Evolutionary conservation across 2,329 filamentous ascomycete species (phyloP), one percentile per base, ranked within the genome.

Genomic region (Nigrograna mackinnonii): DNA sequence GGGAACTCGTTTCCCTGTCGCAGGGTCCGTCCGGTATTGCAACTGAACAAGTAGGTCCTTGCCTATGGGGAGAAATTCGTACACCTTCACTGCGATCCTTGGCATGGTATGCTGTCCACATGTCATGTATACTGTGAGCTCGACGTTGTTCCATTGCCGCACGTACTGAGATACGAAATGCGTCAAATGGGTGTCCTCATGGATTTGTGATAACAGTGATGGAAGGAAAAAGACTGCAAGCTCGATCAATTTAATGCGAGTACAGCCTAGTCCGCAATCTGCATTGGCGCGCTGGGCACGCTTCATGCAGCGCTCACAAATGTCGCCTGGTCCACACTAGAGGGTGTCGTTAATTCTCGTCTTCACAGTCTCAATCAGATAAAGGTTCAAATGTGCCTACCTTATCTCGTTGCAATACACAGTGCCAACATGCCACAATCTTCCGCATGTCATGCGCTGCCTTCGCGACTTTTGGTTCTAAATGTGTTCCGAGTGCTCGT

Each of bases 351-450:
- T 54, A n/a, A n/a, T n/a, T n/a, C n/a, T n/a, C n/a, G n/a, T n/a
- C n/a, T n/a, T n/a, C n/a, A n/a, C n/a, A n/a, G n/a, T n/a, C n/a
- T n/a, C n/a, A n/a, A n/a, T n/a, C n/a, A n/a, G n/a, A n/a, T n/a
- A n/a, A n/a, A n/a, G 31, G 11, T 13, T 4, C 31, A 35, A 22
- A 38, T 43, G 46, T 17, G 46, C 59, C 57, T 52, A 70, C 68
- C 45, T 70, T 69, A 51, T 76, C 74, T 55, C 74, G 64, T 47
- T 77, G 74, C 36, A 77, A 58, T 4, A 68, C 68, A 44, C 74
- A 77, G 20, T 72, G 66, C 74, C 74, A 77, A 43, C 74, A 77
- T 7, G 73, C 71, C 17, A 69, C 68, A 6, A 68, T 64, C 39
- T 72, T 72, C 12, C 74, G 70, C 72, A 75, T 74, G 30, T 67